These are phyloP conservation scores for Atkinsonella hypoxylon DNA, from an alignment of 2,329 filamentous ascomycete genomes.

Conservation along the genomic window DNA sequence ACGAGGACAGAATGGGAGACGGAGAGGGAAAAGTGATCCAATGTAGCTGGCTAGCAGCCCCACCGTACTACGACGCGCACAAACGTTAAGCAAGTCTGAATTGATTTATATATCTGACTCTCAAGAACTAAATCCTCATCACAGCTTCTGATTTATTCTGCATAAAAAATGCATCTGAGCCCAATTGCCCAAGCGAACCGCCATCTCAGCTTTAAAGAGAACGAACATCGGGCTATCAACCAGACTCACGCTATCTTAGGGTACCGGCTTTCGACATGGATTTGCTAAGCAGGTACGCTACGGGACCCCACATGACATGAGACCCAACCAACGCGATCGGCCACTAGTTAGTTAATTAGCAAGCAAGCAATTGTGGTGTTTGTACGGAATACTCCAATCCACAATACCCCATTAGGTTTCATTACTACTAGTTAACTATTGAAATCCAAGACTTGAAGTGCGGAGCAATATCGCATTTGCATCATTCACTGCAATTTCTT, in stretches of 20 bases:
- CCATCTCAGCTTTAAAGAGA: too few species aligned
- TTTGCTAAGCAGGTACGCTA: constrained; percentile 7
- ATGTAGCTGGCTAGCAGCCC: constrained; percentile 10
- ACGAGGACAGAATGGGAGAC: constrained; percentile 9
- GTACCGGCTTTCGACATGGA: not conserved
- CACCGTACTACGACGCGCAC: not conserved
- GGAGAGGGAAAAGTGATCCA: constrained; percentile 10
- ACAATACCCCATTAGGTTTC: not conserved
- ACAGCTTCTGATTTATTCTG: too few species aligned
- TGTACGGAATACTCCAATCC: not conserved
- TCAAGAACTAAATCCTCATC: too few species aligned
- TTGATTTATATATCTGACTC: not conserved
- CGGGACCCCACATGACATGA: constrained; percentile 10
- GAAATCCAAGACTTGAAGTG: not conserved
- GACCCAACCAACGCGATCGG: not conserved
- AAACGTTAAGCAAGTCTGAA: constrained; percentile 1
- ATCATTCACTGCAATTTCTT: not conserved
- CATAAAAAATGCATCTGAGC: not conserved
- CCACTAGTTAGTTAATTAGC: not conserved
- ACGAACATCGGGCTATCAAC: too few species aligned
- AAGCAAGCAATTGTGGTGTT: not conserved
- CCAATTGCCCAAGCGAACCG: not conserved
- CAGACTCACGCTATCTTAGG: not conserved
- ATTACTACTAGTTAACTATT: too few species aligned
- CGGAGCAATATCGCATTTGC: not conserved